phyloP scores from a whole-genome alignment of 2,329 filamentous ascomycete genomes.

The Pseudogymnoascus pannorum region DNA sequence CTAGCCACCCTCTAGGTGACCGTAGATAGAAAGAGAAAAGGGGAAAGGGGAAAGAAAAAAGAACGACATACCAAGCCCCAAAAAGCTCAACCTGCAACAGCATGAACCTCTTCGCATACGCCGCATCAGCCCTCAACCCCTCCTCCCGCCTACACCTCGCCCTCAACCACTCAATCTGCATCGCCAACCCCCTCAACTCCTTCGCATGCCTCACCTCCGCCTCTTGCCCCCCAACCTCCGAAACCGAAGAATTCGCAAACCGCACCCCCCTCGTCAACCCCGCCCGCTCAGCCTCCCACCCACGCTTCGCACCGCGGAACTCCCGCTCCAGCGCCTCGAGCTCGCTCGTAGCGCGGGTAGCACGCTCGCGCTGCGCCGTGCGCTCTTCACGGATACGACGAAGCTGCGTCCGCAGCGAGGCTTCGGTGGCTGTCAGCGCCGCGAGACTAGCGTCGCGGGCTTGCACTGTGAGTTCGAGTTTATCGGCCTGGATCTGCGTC shows the following conservation, averaged over 20 bases:
- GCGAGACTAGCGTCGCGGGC: constrained; percentile 62
- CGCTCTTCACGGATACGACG: constrained; percentile 62
- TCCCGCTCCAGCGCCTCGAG: constrained; percentile 30
- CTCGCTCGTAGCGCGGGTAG: constrained; percentile 18
- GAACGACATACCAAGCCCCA: constrained; percentile 61
- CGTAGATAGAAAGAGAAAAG: constrained; percentile 8
- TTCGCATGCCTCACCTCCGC: constrained; percentile 59
- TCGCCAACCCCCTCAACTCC: constrained; percentile 73
- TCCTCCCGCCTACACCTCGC: constrained; percentile 75
- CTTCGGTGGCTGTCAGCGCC: constrained; percentile 47
- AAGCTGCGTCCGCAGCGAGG: constrained; percentile 57
- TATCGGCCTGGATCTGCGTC: constrained; percentile 56
- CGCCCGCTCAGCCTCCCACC: constrained; percentile 39
- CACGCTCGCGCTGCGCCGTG: constrained; percentile 31
- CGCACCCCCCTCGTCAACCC: constrained; percentile 33
- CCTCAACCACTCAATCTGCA: constrained; percentile 88
- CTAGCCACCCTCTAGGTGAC: too few relatives aligned
- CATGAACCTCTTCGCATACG: constrained; percentile 82
- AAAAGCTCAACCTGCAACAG: constrained; percentile 73
- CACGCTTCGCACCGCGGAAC: constrained; percentile 34
- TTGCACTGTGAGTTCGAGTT: constrained; percentile 64
- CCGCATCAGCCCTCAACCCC: constrained; percentile 69
- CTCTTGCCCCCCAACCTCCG: constrained; percentile 32
- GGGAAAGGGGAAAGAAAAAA: neutral
- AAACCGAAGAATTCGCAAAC: constrained; percentile 33